These are phyloP conservation scores for Candida sp. DNA, from an alignment of 1,139 yeast species.

Conservation along the genomic window DNA sequence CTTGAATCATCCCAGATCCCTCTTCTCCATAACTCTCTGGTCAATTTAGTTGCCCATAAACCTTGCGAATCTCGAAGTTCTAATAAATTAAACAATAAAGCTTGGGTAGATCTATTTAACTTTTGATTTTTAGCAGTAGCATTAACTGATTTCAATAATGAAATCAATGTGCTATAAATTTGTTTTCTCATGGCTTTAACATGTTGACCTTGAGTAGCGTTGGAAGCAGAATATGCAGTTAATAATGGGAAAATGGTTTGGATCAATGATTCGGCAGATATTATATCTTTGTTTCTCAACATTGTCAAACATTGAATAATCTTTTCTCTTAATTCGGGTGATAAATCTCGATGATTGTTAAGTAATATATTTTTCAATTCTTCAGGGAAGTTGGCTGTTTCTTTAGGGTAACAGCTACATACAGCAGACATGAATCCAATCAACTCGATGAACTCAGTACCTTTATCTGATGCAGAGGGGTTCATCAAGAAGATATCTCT, in stretches of 20 bases:
- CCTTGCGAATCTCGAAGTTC: slow-evolving; percentile 82
- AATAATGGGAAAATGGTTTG: slow-evolving; percentile 87
- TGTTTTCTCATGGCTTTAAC: slow-evolving; percentile 83
- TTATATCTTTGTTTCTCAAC: slow-evolving; percentile 85
- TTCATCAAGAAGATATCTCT: slow-evolving; percentile 79
- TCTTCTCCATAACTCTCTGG: slow-evolving; percentile 95
- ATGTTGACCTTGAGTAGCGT: slow-evolving; percentile 60
- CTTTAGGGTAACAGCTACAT: slow-evolving; percentile 84
- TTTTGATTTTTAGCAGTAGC: slow-evolving; percentile 84
- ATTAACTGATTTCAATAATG: slow-evolving; percentile 78
- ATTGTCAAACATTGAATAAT: slow-evolving; percentile 85
- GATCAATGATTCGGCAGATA: slow-evolving; percentile 74
- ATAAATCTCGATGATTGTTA: slow-evolving; percentile 74
- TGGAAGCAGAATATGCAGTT: slow-evolving; percentile 42
- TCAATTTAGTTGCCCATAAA: slow-evolving; percentile 92
- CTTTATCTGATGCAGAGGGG: slow-evolving; percentile 59
- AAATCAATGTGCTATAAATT: slow-evolving; percentile 73
- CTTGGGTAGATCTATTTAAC: slow-evolving; percentile 86
- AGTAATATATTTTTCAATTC: slow-evolving; percentile 69
- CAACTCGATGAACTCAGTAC: slow-evolving; percentile 73
- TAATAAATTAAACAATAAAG: slow-evolving; percentile 78
- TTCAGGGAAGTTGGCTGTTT: slow-evolving; percentile 78
- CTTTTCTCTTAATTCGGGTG: slow-evolving; percentile 87
- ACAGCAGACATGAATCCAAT: slow-evolving; percentile 93
- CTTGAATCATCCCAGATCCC: slow-evolving; percentile 98